These are phyloP conservation scores for Phytophthora hybrid DNA, from an alignment of 352 stramenopile genomes.

Conservation along the genomic window DNA sequence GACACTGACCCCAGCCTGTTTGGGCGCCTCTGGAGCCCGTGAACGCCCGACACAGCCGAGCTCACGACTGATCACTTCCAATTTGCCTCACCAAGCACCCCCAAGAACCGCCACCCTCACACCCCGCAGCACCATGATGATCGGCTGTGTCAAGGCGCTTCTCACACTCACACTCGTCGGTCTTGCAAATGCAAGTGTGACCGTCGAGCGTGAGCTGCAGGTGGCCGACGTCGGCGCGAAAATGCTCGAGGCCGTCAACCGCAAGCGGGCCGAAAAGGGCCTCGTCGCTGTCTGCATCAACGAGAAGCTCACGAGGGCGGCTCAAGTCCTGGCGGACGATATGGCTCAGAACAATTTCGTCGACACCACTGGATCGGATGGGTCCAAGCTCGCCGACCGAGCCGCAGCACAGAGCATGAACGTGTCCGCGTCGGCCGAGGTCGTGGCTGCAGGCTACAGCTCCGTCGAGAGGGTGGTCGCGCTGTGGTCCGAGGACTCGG, in stretches of 20 bases:
- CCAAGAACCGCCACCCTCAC: neutral
- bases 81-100: neutral
- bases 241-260: constrained; percentile 47
- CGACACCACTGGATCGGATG: constrained; percentile 37
- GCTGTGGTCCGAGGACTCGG: constrained; percentile 46
- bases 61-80: neutral
- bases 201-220: constrained; percentile 33
- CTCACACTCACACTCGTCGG: constrained; percentile 8
- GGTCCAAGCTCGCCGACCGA: constrained; percentile 38
- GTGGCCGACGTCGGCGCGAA: constrained; percentile 47
- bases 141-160: neutral
- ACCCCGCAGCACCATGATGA: neutral
- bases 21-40: neutral
- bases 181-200: neutral
- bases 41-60: no score
- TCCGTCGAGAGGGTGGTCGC: constrained; percentile 44
- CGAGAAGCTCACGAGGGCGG: constrained; percentile 38
- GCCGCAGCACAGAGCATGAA: constrained; percentile 13
- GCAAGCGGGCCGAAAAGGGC: constrained; percentile 35
- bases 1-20: neutral
- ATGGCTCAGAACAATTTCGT: constrained; percentile 38
- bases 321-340: constrained; percentile 34
- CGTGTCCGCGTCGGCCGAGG: constrained; percentile 29
- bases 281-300: constrained; percentile 41
- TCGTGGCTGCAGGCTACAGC: constrained; percentile 51